A percentile compares a stretch with the other conserved stretches of the same genome.
Conservation (phyloP, 139 green algal species). For the Picocystis salinarum region DNA sequence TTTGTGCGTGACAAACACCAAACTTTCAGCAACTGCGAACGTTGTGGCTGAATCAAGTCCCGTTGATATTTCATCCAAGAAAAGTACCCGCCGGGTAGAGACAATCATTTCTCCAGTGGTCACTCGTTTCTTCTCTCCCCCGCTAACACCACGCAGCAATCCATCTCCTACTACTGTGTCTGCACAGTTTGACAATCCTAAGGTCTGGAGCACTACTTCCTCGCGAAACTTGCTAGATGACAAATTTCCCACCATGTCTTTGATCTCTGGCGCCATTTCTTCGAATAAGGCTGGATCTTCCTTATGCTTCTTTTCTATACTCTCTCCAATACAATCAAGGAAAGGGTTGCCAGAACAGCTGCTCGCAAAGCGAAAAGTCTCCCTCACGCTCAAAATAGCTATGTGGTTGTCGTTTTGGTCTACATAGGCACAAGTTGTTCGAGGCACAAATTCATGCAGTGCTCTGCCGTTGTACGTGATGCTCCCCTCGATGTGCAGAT, state of each 20-base stretch:
- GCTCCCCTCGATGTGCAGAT: no score
- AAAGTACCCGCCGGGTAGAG: slow-evolving; percentile 21
- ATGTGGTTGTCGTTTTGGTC: slow-evolving; percentile 21
- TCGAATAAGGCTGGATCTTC: no score
- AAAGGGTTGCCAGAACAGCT: slow-evolving; percentile 14
- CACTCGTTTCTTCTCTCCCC: slow-evolving; percentile 46
- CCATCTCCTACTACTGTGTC: slow-evolving; percentile 52
- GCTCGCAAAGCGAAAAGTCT: slow-evolving; percentile 56
- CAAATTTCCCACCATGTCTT: no score
- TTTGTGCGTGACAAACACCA: slow-evolving; percentile 19
- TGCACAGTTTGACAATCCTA: slow-evolving; percentile 22
- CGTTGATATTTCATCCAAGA: slow-evolving; percentile 37
- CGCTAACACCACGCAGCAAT: slow-evolving; percentile 44
- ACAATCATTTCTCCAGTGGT: slow-evolving; percentile 45
- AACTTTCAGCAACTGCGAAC: slow-evolving; percentile 21
- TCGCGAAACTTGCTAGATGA: slow-evolving; percentile 20
- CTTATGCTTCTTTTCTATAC: slow-evolving; percentile 13
- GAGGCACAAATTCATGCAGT: slow-evolving; percentile 20
- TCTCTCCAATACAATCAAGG: background rate
- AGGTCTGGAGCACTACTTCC: slow-evolving; percentile 30
- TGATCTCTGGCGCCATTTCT: no score
- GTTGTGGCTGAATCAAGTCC: slow-evolving; percentile 48
- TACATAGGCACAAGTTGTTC: slow-evolving; percentile 25
- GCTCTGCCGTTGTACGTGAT: slow-evolving; percentile 26
- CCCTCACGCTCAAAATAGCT: slow-evolving; percentile 32